Evolutionary conservation across 2,329 filamentous ascomycete species (phyloP), one percentile per base, ranked within the genome.

Genomic region (Aspergillus sp.): DNA sequence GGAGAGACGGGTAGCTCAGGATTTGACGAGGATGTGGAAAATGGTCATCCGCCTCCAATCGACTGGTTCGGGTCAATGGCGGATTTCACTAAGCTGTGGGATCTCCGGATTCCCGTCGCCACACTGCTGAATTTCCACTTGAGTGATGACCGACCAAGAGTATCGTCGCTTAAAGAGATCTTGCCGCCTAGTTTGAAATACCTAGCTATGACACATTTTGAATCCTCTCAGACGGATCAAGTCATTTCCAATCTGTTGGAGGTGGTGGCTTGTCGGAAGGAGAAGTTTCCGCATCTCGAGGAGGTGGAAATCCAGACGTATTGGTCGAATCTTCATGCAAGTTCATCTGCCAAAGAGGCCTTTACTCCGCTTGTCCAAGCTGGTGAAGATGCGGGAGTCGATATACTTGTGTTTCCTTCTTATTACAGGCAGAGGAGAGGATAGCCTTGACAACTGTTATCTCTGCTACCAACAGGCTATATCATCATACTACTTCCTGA

Each of bases 11-110:
- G 17, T 19, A 19, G 17, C 17, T 32, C 10, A 1, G 23, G 23
- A 23, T 3, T 15, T 8, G 23, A n/a, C 7, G 21, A 25, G 13
- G 15, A n/a, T 23, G 23, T 23, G 23, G 6, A 23, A 23, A 1
- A 23, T 23, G 23, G 23, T 6, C 1, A 6, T 23, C 23, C 23
- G 23, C 23, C 23, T 23, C 23, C 44, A 23, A 42, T 15, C 11
- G 36, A 55, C 48, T 60, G 54, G 53, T 52, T 60, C 2, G 58
- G 58, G 7, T 49, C 58, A 4, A 41, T 60, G 15, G 54, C 49
- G 10, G 54, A 54, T 19, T 60, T 60, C 39, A 32, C 19, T 13
- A 21, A 47, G 15, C 17, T 60, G 15, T 30, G 30, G 15, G 38
- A 57, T 21, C 47, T 60, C 17, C 49, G 47, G 2, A 39, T 54